Base-by-base conservation (phyloP, 805 yeast species). In the Yamadazyma akitaensis region DNA sequence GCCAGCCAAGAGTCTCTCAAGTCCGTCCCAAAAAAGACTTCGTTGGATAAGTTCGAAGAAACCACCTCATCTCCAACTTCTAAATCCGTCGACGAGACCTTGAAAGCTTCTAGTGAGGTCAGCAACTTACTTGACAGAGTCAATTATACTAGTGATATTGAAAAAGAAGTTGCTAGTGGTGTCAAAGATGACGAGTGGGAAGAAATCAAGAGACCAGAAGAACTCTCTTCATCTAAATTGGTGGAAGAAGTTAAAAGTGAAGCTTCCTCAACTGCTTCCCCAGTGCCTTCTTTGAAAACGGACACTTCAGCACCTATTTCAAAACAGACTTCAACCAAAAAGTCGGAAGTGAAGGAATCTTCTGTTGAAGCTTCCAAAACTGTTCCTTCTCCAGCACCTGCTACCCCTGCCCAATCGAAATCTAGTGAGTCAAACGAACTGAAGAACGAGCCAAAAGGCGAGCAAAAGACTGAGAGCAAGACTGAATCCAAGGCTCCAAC, bases 401-500 rank as follows among this genome's bases (percentile, higher is more conserved):
- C n/a, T n/a, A n/a, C n/a, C n/a, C n/a, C n/a, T n/a, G n/a, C n/a
- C n/a, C n/a, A n/a, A n/a, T 31, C 11, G 12, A 40, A 12, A 31
- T 12, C 43, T 5, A 5, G 5, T 9, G 50, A 51, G 33, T 44
- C 54, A 17, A 51, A 52, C 45, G 46, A 37, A 13, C 40, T 26
- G 8, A 53, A 51, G n/a, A 42, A 49, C n/a, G 47, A 58, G 51
- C 51, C 51, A 37, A 47, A 59, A 35, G 45, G 57, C 36, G 49
- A 50, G 40, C 34, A 47, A 46, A 44, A 48, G 50, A 51, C 55
- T 31, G 60, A 62, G 28, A 51, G 43, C 47, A 58, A 45, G 53
- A 50, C 46, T 51, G 55, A 43, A 66, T 14, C 61, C 70, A 25
- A 73, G 43, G 80, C 87, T 16, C 75, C 85, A 28, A 85, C 90